A percentile compares a stretch with the other conserved stretches of the same genome.
These are phyloP conservation scores for Neurospora discreta DNA, from an alignment of 495 filamentous ascomycete species.

Conservation along the genomic window DNA sequence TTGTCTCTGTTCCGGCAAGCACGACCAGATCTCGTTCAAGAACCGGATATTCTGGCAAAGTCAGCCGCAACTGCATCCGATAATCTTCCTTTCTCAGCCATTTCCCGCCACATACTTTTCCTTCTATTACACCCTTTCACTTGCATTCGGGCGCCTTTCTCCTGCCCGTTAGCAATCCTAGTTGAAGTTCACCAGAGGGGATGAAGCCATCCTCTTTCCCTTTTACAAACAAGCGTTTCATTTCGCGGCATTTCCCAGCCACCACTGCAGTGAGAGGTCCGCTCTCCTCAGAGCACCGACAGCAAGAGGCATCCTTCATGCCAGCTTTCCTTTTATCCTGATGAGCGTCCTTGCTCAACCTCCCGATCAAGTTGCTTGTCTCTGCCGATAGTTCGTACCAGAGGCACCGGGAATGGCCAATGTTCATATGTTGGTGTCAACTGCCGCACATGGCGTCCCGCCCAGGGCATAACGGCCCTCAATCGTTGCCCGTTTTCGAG, in stretches of 20 bases:
- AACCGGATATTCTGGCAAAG: not conserved
- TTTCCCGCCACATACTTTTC: not conserved
- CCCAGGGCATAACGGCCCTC: not conserved
- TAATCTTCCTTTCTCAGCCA: not conserved
- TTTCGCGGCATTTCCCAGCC: not conserved
- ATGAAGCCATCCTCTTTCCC: not conserved
- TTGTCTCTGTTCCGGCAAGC: not conserved
- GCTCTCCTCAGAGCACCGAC: not conserved
- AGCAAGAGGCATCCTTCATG: not conserved
- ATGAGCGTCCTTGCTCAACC: not conserved
- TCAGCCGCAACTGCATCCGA: not conserved
- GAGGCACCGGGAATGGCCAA: not conserved
- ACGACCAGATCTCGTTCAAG: not conserved
- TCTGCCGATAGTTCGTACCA: not conserved
- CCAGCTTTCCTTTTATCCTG: not conserved
- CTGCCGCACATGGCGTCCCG: not conserved
- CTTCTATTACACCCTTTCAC: not conserved
- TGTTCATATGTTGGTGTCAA: not conserved
- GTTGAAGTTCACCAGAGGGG: not conserved
- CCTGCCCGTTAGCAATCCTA: not conserved
- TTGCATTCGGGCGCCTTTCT: not conserved
- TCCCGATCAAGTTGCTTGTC: not conserved
- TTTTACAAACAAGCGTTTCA: not conserved
- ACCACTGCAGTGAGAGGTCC: not conserved
- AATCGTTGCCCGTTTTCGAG: not conserved